Evolutionary conservation across 768 basidiomycete species (phyloP), one percentile per base, ranked within the genome.

Genomic region (Suillus hirtellus): DNA sequence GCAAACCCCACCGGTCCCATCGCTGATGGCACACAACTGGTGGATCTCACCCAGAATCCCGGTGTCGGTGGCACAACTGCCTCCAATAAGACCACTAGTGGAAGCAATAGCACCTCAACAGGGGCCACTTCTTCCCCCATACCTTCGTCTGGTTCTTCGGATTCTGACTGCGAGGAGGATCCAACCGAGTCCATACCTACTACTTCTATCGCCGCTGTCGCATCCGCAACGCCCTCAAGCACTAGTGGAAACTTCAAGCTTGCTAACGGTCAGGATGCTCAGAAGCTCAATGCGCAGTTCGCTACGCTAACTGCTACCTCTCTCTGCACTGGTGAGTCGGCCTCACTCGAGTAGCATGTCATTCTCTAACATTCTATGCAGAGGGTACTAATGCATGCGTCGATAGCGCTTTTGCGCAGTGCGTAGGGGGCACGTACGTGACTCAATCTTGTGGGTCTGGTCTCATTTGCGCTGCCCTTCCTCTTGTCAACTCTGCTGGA

Each of bases 221-320:
- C 68, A 3, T 62, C 72, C 50, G 53, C 63, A 3, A 59, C 64
- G 27, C 34, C 60, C 15, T 27, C 63, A 12, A 64, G 44, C 31
- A 31, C 27, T 10, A n/a, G 50, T 35, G 49, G 59, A 27, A 50
- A 43, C 55, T 72, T 73, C 65, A 58, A 63, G 19, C 63, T 72
- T 2, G 38, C 65, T 14, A 86, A 86, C 63, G 84, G 83, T 19
- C 70, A 79, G 60, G 81, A 78, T 59, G 84, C 85, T 12, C 82
- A 85, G 68, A 72, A 77, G 9, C 77, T 81, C 40, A 86, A 86
- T 69, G 77, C 77, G 7, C 74, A 86, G 67, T 89, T 88, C 72
- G 75, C 78, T 19, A 71, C 69, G 10, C 79, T 89, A 34, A 80
- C 76, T 31, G 69, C 77, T 3, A 58, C 63, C 64, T 84, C 86